These are phyloP conservation scores for Crithidia fasciculata DNA, from an alignment of 208 protist species.

Conservation along the genomic window DNA sequence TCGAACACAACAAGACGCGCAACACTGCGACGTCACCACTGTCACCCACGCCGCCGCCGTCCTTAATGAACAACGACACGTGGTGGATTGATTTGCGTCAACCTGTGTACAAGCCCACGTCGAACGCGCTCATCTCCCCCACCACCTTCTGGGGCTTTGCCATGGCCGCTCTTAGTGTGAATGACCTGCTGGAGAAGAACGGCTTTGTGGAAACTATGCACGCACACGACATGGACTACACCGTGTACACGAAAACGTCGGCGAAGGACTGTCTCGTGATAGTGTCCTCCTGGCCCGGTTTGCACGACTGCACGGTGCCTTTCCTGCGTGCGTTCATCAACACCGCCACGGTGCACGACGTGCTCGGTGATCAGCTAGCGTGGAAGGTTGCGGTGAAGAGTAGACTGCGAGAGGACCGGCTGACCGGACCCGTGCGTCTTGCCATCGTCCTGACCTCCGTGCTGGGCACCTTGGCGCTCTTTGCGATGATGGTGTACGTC, in stretches of 20 bases:
- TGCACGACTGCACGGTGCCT: constrained; percentile 14
- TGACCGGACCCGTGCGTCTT: constrained; percentile 13
- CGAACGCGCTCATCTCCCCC: neutral
- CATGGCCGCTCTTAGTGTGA: constrained; percentile 41
- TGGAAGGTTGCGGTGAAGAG: constrained; percentile 39
- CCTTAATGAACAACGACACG: neutral
- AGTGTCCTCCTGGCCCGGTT: constrained; percentile 6
- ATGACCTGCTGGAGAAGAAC: constrained; percentile 30
- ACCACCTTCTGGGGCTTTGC: constrained; percentile 83
- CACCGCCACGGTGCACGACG: constrained; percentile 29
- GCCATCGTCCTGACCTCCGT: constrained; percentile 43
- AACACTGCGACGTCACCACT: neutral
- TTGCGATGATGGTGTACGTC: constrained; percentile 30
- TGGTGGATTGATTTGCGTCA: constrained; percentile 52
- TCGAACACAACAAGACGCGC: neutral
- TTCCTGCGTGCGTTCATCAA: constrained; percentile 18
- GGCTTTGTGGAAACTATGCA: constrained; percentile 19
- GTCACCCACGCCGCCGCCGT: too few relatives aligned
- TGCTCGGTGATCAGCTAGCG: constrained; percentile 31
- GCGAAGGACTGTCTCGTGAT: constrained; percentile 14
- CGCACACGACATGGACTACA: constrained; percentile 19
- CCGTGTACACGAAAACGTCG: constrained; percentile 18
- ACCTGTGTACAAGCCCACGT: constrained; percentile 58
- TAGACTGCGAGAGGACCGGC: constrained; percentile 10
- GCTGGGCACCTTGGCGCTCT: constrained; percentile 26